Evolutionary conservation across 495 filamentous ascomycete species (phyloP), one percentile per base, ranked within the genome.

Genomic region (Bacidia gigantensis): DNA sequence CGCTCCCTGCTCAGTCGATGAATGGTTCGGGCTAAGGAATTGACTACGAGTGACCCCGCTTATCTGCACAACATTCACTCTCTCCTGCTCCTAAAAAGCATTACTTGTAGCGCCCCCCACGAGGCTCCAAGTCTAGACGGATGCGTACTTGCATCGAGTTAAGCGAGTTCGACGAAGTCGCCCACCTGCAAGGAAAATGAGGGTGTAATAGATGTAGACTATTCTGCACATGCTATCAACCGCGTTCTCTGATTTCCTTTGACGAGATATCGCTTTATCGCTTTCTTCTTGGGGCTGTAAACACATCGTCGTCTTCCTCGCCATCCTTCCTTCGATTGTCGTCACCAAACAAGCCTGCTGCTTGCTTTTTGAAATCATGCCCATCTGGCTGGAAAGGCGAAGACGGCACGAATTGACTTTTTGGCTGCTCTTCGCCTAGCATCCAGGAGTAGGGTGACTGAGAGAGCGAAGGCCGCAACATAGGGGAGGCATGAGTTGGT

Each of bases 401-500:
- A 11, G 72, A 67, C 48, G 70, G 67, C 11, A 77, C 72, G 62
- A 77, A 76, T 35, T 63, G 66, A 11, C 69, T 74, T 23, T 72
- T 64, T 25, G 26, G 47, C 26, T 68, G 68, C 46, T 71, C 72
- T 51, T 76, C 70, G 23, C 74, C 79, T n/a, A 98, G 74, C 89
- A 98, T 97, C 89, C 89, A 98, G 11, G 89, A 84, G 63, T 95
- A 96, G 9, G 81, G 83, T 24, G 89, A 88, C 55, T 95, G 82
- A 14, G 88, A 82, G 14, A 98, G 71, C 14, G 74, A 75, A 14
- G 82, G 82, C 11, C 86, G 72, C 55, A 45, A 57, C 44, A 53
- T 54, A 18, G 52, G 62, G 12, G 53, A 58, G 12, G 35, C 45
- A 38, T 43, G 43, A 26, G 49, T 52, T 7, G 46, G 38, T 32